A percentile compares a stretch with the other conserved stretches of the same genome.
Evolutionary conservation across 2,329 filamentous ascomycete species (phyloP).

Genomic region (Trichoderma asperellum): DNA sequence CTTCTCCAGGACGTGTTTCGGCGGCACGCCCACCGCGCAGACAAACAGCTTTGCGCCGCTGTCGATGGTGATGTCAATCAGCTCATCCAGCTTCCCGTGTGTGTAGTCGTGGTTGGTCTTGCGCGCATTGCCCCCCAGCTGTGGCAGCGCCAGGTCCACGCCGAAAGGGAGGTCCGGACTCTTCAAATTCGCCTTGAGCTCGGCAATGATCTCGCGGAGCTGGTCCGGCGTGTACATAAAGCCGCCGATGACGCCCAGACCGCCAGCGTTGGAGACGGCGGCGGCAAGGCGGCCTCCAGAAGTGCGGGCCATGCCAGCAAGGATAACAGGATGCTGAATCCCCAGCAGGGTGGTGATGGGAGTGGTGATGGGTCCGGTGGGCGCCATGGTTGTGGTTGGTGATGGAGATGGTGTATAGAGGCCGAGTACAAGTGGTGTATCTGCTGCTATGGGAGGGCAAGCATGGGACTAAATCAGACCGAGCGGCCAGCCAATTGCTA

Average conservation of each 20-base stretch:
- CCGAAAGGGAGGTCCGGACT: constrained; percentile 79
- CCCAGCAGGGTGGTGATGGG: constrained; percentile 77
- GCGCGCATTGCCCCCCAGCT: constrained; percentile 80
- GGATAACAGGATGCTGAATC: constrained; percentile 86
- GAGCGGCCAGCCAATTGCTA: background rate
- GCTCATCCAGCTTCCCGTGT: constrained; percentile 80
- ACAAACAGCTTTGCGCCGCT: constrained; percentile 87
- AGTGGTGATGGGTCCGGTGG: constrained; percentile 66
- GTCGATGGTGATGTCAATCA: constrained; percentile 84
- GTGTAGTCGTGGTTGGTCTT: constrained; percentile 98
- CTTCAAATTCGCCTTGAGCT: constrained; percentile 76
- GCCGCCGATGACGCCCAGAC: constrained; percentile 75
- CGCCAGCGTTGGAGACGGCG: constrained; percentile 86
- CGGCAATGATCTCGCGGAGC: constrained; percentile 78
- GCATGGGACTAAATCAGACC: background rate
- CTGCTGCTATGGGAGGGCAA: background rate
- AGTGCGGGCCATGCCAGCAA: constrained; percentile 91
- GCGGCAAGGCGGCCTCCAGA: constrained; percentile 79
- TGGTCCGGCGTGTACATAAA: constrained; percentile 74
- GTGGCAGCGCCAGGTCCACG: constrained; percentile 87
- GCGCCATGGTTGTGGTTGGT: constrained; percentile 43
- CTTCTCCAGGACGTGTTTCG: constrained; percentile 69
- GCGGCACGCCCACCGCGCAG: constrained; percentile 84
- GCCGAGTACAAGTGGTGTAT: background rate
- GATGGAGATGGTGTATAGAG: background rate